Evolutionary conservation across 1,284 basidiomycete species (phyloP).

Genomic region (Cutaneotrichosporon cutaneum): DNA sequence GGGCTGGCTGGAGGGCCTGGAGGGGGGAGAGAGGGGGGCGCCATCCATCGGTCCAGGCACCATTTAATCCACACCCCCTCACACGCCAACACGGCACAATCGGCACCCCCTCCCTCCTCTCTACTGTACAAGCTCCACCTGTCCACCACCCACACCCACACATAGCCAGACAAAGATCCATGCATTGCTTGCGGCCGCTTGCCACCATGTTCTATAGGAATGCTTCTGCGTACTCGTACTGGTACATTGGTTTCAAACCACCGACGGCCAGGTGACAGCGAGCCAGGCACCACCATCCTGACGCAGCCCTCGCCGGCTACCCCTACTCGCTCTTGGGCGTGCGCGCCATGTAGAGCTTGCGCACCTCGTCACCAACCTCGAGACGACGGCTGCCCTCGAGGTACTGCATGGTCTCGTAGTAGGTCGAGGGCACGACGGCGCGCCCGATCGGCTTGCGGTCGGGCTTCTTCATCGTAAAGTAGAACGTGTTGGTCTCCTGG

Average conservation of each 20-base stretch:
- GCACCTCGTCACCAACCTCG: constrained; percentile 49
- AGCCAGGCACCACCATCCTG: not conserved
- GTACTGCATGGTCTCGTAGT: constrained; percentile 74
- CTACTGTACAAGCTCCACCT: too few species aligned
- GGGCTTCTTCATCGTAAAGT: constrained; percentile 50
- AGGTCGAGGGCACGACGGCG: constrained; percentile 62
- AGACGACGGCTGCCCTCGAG: constrained; percentile 67
- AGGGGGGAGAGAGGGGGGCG: not conserved
- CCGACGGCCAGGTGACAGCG: too few species aligned
- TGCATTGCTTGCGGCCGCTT: too few species aligned
- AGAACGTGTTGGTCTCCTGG: constrained; percentile 55
- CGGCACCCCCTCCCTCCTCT: too few species aligned
- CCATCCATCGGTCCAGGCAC: constrained; percentile 4
- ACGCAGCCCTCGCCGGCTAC: not conserved
- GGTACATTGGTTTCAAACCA: too few species aligned
- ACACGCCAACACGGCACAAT: too few species aligned
- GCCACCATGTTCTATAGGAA: too few species aligned
- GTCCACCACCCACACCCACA: too few species aligned
- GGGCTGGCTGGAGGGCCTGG: too few species aligned
- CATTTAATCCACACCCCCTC: not conserved
- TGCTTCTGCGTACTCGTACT: too few species aligned
- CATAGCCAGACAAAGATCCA: too few species aligned
- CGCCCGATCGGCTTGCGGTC: constrained; percentile 54
- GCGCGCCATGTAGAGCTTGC: constrained; percentile 41
- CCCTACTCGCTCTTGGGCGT: not conserved